These are phyloP conservation scores for Trametes sp. DNA, from an alignment of 1,284 basidiomycete genomes.

Conservation along the genomic window DNA sequence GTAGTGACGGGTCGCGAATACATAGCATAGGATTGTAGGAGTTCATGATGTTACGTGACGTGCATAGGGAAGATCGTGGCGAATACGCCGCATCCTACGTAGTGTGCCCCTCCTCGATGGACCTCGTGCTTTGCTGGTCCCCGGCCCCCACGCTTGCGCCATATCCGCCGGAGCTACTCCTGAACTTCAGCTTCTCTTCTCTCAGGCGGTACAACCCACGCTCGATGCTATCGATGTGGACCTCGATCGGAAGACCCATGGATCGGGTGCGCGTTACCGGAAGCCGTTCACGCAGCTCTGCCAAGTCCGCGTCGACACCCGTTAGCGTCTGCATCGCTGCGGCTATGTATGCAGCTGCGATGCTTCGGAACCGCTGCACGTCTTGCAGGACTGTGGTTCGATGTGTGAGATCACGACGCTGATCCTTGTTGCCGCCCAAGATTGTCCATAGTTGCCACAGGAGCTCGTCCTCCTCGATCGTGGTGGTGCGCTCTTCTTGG, in stretches of 20 bases:
- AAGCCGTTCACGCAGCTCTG: too few species aligned
- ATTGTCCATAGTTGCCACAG: constrained; percentile 6
- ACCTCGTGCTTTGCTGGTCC: too few species aligned
- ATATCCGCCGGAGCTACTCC: too few species aligned
- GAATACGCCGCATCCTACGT: too few species aligned
- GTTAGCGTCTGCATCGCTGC: background rate
- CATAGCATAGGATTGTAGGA: too few species aligned
- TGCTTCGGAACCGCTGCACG: background rate
- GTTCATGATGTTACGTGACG: too few species aligned
- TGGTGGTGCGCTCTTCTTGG: background rate
- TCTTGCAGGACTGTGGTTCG: background rate
- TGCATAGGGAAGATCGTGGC: too few species aligned
- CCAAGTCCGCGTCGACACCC: background rate
- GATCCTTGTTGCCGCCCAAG: background rate
- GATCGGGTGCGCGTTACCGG: background rate
- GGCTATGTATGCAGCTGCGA: constrained; percentile 8
- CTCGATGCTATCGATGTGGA: constrained; percentile 1
- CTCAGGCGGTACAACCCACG: constrained; percentile 1
- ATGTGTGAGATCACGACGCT: constrained; percentile 2
- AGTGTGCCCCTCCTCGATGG: too few species aligned
- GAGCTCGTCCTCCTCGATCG: background rate
- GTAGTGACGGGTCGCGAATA: too few species aligned
- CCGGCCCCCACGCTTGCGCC: too few species aligned
- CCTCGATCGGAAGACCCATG: background rate
- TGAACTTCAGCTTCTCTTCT: background rate